Evolutionary conservation across 805 yeast genomes (phyloP).

Genomic region (Starmerella scarabaei): DNA sequence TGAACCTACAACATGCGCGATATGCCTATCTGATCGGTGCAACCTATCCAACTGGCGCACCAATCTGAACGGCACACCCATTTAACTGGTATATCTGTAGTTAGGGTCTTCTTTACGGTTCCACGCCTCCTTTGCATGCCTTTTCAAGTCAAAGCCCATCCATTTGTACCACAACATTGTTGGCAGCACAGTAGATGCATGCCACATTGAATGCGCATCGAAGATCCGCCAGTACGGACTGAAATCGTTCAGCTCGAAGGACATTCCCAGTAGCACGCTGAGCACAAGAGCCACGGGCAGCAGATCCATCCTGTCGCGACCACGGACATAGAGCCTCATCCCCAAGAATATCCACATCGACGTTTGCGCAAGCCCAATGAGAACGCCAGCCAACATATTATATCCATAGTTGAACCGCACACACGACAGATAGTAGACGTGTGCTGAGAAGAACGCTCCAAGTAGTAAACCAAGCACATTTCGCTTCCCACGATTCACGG

Average conservation of each 20-base stretch:
- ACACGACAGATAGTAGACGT: constrained; percentile 48
- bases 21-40: too few relatives aligned
- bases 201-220: constrained; percentile 95
- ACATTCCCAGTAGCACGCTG: constrained; percentile 58
- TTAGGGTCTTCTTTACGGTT: neutral
- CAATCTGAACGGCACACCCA: too few relatives aligned
- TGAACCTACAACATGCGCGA: too few relatives aligned
- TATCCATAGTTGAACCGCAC: constrained; percentile 82
- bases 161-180: constrained; percentile 57
- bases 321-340: constrained; percentile 22
- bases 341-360: constrained; percentile 33
- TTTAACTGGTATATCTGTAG: neutral
- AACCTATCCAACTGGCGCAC: too few relatives aligned
- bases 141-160: constrained; percentile 26
- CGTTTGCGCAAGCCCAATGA: constrained; percentile 67
- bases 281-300: constrained; percentile 42
- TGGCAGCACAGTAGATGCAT: constrained; percentile 73
- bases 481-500: constrained; percentile 25
- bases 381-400: constrained; percentile 81
- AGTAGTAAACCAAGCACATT: constrained; percentile 29
- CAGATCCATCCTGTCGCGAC: constrained; percentile 30
- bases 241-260: constrained; percentile 84
- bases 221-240: constrained; percentile 54
- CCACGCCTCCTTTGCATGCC: constrained; percentile 3
- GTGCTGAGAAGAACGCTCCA: constrained; percentile 41